Percentiles rank a stretch among this genome's conserved stretches.
Conservation (phyloP, 2,329 filamentous ascomycete species). For the Ascochyta lentis region DNA sequence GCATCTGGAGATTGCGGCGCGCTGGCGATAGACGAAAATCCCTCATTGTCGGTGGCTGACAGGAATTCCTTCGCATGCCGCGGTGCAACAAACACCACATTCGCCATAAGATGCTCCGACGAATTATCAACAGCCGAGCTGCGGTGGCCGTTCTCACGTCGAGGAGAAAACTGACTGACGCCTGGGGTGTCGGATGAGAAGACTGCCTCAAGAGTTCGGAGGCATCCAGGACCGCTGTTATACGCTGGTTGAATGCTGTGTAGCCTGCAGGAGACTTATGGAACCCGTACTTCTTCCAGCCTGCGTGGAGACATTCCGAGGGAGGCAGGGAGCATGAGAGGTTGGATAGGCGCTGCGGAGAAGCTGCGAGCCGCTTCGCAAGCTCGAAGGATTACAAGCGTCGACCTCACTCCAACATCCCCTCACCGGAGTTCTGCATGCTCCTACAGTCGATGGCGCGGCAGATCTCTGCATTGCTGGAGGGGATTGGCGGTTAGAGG, state of each 20-base stretch:
- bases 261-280: too few species aligned
- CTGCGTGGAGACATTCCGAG: too few species aligned
- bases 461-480: background rate
- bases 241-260: background rate
- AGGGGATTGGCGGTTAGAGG: background rate
- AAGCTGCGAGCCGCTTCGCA: background rate
- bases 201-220: background rate
- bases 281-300: too few species aligned
- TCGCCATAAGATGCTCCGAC: background rate
- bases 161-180: background rate
- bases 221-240: background rate
- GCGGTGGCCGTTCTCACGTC: background rate
- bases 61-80: background rate
- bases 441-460: background rate
- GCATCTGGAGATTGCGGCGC: conserved; percentile 10
- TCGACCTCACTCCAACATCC: background rate
- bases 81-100: background rate
- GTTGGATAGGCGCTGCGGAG: background rate
- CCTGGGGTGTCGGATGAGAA: background rate
- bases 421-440: background rate
- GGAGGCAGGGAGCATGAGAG: too few species aligned
- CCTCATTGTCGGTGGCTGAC: conserved; percentile 14
- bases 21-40: conserved; percentile 3
- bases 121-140: background rate
- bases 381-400: background rate